phyloP scores from a whole-genome alignment of 73 alveolate genomes.

The Vitrella brassicaformis region DNA sequence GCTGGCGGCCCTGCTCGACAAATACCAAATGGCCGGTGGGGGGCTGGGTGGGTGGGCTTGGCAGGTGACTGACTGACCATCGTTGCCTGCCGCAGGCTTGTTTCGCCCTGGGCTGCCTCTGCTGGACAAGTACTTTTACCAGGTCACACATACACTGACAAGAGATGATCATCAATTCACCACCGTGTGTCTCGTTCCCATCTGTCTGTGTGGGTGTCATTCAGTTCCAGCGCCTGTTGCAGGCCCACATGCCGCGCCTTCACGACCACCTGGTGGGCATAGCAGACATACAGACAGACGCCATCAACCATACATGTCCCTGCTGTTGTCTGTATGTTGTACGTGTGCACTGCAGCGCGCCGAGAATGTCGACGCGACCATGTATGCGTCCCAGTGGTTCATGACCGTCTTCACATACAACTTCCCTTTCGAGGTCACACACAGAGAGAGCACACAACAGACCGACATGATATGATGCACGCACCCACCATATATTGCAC shows the following conservation, averaged over 20 bases:
- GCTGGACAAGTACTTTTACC: slow-evolving; percentile 61
- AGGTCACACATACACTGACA: no score
- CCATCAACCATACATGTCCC: slow-evolving; percentile 56
- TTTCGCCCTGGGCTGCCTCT: slow-evolving; percentile 70
- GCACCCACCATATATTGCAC: no score
- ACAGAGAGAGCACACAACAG: slow-evolving; percentile 71
- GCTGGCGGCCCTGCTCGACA: slow-evolving; percentile 62
- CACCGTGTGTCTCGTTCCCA: no score
- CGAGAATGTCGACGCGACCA: slow-evolving; percentile 66
- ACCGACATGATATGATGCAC: no score
- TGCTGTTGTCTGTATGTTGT: slow-evolving; percentile 47
- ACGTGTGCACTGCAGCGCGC: slow-evolving; percentile 73
- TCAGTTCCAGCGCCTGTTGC: slow-evolving; percentile 59
- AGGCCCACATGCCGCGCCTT: slow-evolving; percentile 60
- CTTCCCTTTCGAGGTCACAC: slow-evolving; percentile 58
- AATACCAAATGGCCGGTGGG: slow-evolving; percentile 61
- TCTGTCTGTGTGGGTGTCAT: slow-evolving; percentile 79
- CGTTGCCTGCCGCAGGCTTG: no score
- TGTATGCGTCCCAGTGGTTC: slow-evolving; percentile 86
- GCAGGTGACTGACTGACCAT: no score
- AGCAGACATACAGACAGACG: slow-evolving; percentile 83
- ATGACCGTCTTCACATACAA: slow-evolving; percentile 70
- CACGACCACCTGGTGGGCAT: slow-evolving; percentile 48
- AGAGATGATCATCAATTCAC: no score
- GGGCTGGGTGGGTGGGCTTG: no score